phyloP scores from a whole-genome alignment of 129 eudicot species.

The Pittosporum tobira region DNA sequence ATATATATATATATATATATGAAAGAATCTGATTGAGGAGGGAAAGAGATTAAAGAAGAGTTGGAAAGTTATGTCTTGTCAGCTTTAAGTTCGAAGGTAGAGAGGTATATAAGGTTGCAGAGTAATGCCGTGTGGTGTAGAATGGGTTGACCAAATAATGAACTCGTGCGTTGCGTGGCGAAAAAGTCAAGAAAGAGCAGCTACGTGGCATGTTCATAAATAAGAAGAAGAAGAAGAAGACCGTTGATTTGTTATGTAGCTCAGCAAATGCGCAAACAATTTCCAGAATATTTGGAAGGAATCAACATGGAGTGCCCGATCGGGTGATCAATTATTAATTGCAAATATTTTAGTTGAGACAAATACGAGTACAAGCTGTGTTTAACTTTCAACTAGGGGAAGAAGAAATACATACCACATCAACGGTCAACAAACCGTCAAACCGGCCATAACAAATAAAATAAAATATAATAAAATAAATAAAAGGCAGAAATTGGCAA shows the following conservation, averaged over 20 bases:
- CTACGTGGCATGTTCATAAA: neutral
- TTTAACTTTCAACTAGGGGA: neutral
- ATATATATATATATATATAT: too few species aligned
- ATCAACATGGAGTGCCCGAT: neutral
- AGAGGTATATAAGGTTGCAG: neutral
- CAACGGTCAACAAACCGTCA: neutral
- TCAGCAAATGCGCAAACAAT: constrained; percentile 1
- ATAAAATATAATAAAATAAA: too few species aligned
- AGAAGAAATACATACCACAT: too few species aligned
- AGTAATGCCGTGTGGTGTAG: neutral
- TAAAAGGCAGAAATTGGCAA: too few species aligned
- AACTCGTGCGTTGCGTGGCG: too few species aligned
- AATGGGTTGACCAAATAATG: neutral
- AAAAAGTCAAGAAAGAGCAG: neutral
- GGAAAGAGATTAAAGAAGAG: too few species aligned
- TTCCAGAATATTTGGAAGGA: neutral
- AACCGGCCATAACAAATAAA: neutral
- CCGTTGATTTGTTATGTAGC: constrained; percentile 6
- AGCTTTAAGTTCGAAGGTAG: neutral
- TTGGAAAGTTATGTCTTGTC: too few species aligned
- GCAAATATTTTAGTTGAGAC: too few species aligned
- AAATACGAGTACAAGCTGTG: neutral
- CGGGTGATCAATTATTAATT: too few species aligned
- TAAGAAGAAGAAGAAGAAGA: neutral
- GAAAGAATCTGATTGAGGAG: too few species aligned